Conservation (phyloP, 768 basidiomycete species). For the Rhizopogon roseolus region DNA sequence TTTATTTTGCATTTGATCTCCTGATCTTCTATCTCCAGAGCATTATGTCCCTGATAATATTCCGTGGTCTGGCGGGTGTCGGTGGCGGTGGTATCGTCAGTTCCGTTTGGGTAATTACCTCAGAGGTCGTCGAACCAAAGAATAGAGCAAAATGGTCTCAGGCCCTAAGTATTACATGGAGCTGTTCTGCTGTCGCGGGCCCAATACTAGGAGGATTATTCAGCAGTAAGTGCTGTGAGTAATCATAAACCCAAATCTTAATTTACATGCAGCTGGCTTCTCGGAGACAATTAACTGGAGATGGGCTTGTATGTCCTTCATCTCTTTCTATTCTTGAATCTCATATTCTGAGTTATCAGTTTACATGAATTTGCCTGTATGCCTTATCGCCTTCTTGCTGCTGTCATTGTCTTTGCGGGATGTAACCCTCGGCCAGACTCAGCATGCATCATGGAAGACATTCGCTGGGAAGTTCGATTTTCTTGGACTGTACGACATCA, state of each 20-base stretch:
- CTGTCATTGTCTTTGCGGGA: conserved; percentile 56
- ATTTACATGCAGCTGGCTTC: conserved; percentile 24
- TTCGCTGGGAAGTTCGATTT: conserved; percentile 68
- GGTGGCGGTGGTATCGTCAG: conserved; percentile 88
- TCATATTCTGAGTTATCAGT: conserved; percentile 39
- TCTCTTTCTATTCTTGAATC: conserved; percentile 5
- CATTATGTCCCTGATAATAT: conserved; percentile 60
- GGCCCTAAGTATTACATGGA: conserved; percentile 82
- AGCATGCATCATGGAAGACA: conserved; percentile 50
- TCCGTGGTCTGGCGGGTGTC: conserved; percentile 64
- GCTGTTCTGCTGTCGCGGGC: conserved; percentile 79
- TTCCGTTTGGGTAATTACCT: conserved; percentile 82
- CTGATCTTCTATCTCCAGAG: conserved; percentile 21
- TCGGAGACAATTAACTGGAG: conserved; percentile 55
- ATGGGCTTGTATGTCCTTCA: conserved; percentile 70
- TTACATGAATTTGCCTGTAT: conserved; percentile 79
- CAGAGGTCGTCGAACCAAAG: conserved; percentile 72
- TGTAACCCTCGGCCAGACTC: conserved; percentile 41
- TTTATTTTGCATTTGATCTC: conserved; percentile 9
- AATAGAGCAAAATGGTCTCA: conserved; percentile 81
- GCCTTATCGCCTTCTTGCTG: conserved; percentile 52
- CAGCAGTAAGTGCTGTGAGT: conserved; percentile 48
- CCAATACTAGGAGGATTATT: conserved; percentile 81
- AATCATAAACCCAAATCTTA: conserved; percentile 11
- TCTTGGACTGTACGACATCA: conserved; percentile 59